Conservation (phyloP, 108 stramenopile species). For the Discostella stelligeroides region DNA sequence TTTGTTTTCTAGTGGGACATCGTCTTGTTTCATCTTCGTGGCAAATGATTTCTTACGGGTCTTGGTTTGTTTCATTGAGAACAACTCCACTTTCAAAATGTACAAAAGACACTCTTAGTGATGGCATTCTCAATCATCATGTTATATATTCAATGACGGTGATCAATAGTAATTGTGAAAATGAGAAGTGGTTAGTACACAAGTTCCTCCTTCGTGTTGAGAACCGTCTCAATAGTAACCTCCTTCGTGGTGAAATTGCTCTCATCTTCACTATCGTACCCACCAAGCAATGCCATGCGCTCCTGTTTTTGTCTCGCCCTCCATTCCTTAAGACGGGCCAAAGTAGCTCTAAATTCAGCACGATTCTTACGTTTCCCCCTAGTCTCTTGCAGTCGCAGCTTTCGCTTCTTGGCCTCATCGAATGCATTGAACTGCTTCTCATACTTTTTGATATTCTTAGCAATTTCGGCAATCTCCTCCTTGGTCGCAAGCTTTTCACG, state of each 20-base stretch:
- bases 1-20: too few relatives aligned
- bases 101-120: too few relatives aligned
- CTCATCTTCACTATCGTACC: slow-evolving; percentile 89
- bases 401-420: slow-evolving; percentile 89
- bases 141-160: not conserved
- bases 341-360: slow-evolving; percentile 63
- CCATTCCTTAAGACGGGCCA: slow-evolving; percentile 62
- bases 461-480: slow-evolving; percentile 78
- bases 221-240: slow-evolving; percentile 74
- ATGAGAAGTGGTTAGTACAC: slow-evolving; percentile 62
- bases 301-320: slow-evolving; percentile 66
- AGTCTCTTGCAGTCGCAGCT: slow-evolving; percentile 79
- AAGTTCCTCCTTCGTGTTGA: slow-evolving; percentile 85
- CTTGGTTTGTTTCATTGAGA: too few relatives aligned
- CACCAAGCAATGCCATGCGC: slow-evolving; percentile 67
- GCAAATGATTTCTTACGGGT: too few relatives aligned
- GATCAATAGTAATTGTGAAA: not conserved
- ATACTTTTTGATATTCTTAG: slow-evolving; percentile 95
- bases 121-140: too few relatives aligned
- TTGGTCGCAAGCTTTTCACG: slow-evolving; percentile 86
- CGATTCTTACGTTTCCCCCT: slow-evolving; percentile 83
- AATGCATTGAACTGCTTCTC: slow-evolving; percentile 96
- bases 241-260: slow-evolving; percentile 65
- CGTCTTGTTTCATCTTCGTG: too few relatives aligned
- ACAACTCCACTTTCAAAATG: too few relatives aligned